phyloP scores from a whole-genome alignment of 192 early-diverging fungal genomes.

The Coemansia erecta region DNA sequence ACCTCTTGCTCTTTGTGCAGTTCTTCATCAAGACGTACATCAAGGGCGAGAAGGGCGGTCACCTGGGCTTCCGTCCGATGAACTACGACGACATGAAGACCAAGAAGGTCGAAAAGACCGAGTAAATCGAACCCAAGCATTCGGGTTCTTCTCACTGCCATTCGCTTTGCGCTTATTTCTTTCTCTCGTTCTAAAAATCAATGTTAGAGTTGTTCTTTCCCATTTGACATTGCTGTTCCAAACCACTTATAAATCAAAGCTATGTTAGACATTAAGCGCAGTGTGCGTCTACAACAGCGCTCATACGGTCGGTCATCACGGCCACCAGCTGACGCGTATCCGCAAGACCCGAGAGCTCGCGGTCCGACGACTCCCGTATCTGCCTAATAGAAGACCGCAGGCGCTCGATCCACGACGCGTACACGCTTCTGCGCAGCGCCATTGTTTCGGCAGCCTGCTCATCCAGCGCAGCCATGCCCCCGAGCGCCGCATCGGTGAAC shows the following conservation, averaged over 20 bases:
- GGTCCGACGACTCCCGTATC: conserved; percentile 8
- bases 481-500: too few relatives aligned
- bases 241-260: too few relatives aligned
- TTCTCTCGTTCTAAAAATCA: conserved; percentile 5
- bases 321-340: conserved; percentile 26
- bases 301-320: conserved; percentile 34
- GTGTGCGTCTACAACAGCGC: conserved; percentile 16
- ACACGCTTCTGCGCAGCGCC: conserved; percentile 4
- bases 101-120: conserved; percentile 14
- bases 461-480: neutral
- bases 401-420: conserved; percentile 30
- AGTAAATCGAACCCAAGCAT: conserved; percentile 30
- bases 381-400: conserved; percentile 17
- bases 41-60: conserved; percentile 49
- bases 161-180: neutral
- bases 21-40: conserved; percentile 85
- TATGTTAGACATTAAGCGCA: conserved; percentile 11
- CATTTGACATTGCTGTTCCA: too few relatives aligned
- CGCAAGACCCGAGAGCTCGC: conserved; percentile 6
- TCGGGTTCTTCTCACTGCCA: conserved; percentile 4
- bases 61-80: conserved; percentile 50
- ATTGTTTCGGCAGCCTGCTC: too few relatives aligned
- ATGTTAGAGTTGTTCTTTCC: too few relatives aligned
- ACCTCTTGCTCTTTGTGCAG: conserved; percentile 85
- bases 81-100: conserved; percentile 48